phyloP scores from a whole-genome alignment of 305 asterid genomes.

The Fraxinus floribunda region DNA sequence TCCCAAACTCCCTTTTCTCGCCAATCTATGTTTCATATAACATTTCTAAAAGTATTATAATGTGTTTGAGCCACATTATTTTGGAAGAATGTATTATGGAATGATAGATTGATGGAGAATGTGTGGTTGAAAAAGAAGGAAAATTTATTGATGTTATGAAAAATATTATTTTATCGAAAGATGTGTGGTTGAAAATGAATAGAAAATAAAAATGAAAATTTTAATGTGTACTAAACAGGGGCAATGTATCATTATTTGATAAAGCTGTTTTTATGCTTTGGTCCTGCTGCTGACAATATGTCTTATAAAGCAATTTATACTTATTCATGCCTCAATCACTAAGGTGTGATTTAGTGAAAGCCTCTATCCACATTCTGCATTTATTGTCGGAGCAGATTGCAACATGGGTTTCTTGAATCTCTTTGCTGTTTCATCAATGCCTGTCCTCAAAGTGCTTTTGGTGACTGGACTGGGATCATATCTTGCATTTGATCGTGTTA shows the following conservation, averaged over 20 bases:
- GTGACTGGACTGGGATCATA: constrained; percentile 71
- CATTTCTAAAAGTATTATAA: neutral
- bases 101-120: too few relatives aligned
- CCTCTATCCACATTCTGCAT: neutral
- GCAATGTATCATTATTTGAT: neutral
- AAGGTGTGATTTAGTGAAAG: neutral
- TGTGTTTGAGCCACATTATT: too few relatives aligned
- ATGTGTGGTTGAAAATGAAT: too few relatives aligned
- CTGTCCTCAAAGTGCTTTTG: constrained; percentile 74
- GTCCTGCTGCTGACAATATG: neutral
- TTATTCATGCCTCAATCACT: neutral
- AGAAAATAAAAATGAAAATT: too few relatives aligned
- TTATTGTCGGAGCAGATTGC: neutral
- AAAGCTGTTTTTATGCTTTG: neutral
- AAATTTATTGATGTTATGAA: too few relatives aligned
- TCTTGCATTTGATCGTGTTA: constrained; percentile 56
- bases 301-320: neutral
- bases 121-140: too few relatives aligned
- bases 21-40: neutral
- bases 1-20: neutral
- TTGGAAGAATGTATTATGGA: too few relatives aligned
- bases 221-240: too few relatives aligned
- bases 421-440: constrained; percentile 67
- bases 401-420: constrained; percentile 65
- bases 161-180: too few relatives aligned